Evolutionary conservation across 345 rosid genomes (phyloP), one percentile per base, ranked within the genome.

Genomic region (Eucalyptus microcorys): DNA sequence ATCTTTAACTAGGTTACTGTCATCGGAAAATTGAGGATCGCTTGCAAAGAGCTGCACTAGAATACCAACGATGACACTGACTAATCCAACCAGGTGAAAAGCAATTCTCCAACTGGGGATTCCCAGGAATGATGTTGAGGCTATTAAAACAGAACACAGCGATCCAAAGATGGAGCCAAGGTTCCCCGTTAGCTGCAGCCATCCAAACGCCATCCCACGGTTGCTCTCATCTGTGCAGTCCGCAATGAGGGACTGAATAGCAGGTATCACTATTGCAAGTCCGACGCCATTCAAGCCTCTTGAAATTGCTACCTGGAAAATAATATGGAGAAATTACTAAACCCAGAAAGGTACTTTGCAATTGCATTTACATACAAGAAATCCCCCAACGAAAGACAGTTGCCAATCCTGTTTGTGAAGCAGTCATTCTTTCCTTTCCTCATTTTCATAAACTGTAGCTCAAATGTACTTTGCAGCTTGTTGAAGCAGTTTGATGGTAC

Each of bases 271-370:
- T 24, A 96, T 87, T 6, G 99, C 97, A 55, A 95, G 97, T 43
- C 98, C 98, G 66, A 96, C 93, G 53, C 99, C 98, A 90, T 96
- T 96, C 80, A 97, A 76, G 87, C 96, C 98, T 94, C 99, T 95
- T 14, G 98, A 96, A 26, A 96, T 87, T 14, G 99, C 98, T 47
- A 96, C 96, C 99, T 96, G 89, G 34, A 87, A 61, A 64, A 37
- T 24, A 9, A 30, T 32, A 53, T 15, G 52, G 87, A 86, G 87
- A 86, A 48, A 76, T 76, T 21, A 21, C 83, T 21, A 37, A 76
- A 76, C 15, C 42, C 83, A 37, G 83, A 47, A 76, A 76, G 47
- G 83, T 76, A 76, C 14, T 76, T 37, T 76, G 83, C 83, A 5
- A 37, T 37, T 76, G 47, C 47, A 76, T 76, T 76, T 76, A 40